Evolutionary conservation across 2,329 filamentous ascomycete species (phyloP).

Genomic region (Aureobasidium uvarum): DNA sequence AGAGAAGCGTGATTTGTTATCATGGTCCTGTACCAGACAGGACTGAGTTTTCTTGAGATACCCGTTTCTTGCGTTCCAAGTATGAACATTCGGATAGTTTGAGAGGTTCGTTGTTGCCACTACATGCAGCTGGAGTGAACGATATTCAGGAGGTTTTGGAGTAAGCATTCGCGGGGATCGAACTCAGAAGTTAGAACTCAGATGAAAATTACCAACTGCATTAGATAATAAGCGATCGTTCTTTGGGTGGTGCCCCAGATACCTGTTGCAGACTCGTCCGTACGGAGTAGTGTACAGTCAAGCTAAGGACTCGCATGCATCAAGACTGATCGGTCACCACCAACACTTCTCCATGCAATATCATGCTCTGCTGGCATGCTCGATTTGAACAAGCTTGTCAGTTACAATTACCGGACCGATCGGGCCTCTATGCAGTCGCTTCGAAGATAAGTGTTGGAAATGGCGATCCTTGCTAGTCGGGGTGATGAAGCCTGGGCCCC

Average conservation of each 20-base stretch:
- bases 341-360: neutral
- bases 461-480: slow-evolving; percentile 1
- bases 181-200: neutral
- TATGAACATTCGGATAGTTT: neutral
- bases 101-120: neutral
- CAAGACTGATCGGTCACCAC: neutral
- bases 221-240: neutral
- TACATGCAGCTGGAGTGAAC: neutral
- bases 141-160: neutral
- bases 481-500: neutral
- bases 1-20: neutral
- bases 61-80: slow-evolving; percentile 1
- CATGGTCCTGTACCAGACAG: slow-evolving; percentile 10
- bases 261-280: neutral
- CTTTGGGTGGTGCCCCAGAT: neutral
- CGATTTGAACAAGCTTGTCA: neutral
- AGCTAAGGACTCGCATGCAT: neutral
- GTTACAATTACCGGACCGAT: neutral
- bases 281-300: neutral
- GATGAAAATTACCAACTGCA: neutral
- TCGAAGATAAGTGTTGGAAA: neutral
- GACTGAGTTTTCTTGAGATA: slow-evolving; percentile 15
- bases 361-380: slow-evolving; percentile 3
- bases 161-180: neutral
- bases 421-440: neutral